These are phyloP conservation scores for Naganishia albida DNA, from an alignment of 1,284 basidiomycete genomes.

Conservation along the genomic window DNA sequence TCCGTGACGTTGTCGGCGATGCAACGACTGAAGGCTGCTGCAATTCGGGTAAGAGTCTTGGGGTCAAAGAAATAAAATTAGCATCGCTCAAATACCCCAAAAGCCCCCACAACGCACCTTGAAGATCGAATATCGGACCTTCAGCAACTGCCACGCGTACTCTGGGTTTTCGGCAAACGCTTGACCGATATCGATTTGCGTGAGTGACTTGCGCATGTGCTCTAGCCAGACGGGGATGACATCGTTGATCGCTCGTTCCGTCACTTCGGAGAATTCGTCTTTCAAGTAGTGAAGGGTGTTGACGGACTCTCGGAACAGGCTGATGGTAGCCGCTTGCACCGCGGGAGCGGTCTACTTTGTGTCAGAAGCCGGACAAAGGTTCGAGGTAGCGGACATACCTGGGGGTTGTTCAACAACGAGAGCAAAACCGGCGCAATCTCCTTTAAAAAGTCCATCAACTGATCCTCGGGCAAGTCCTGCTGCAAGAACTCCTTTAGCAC, in stretches of 20 bases:
- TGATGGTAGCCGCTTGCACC: slow-evolving; percentile 72
- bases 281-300: slow-evolving; percentile 90
- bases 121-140: slow-evolving; percentile 75
- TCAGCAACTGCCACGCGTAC: slow-evolving; percentile 52
- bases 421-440: slow-evolving; percentile 81
- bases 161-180: slow-evolving; percentile 75
- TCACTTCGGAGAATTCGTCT: slow-evolving; percentile 81
- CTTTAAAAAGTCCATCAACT: slow-evolving; percentile 80
- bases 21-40: slow-evolving; percentile 72
- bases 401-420: slow-evolving; percentile 63
- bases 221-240: slow-evolving; percentile 87
- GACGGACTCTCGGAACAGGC: slow-evolving; percentile 88
- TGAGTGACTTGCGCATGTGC: slow-evolving; percentile 75
- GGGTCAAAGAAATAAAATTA: slow-evolving; percentile 27
- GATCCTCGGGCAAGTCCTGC: slow-evolving; percentile 86
- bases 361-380: background rate
- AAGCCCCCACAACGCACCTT: slow-evolving; percentile 59
- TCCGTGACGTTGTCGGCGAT: slow-evolving; percentile 64
- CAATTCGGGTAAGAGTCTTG: slow-evolving; percentile 71
- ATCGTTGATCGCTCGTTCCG: slow-evolving; percentile 75
- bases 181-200: slow-evolving; percentile 61
- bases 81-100: background rate
- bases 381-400: slow-evolving; percentile 57
- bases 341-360: background rate
- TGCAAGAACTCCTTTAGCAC: slow-evolving; percentile 89